These are phyloP conservation scores for Ceratocystiopsis minuta DNA, from an alignment of 2,329 filamentous ascomycete species.

Conservation along the genomic window DNA sequence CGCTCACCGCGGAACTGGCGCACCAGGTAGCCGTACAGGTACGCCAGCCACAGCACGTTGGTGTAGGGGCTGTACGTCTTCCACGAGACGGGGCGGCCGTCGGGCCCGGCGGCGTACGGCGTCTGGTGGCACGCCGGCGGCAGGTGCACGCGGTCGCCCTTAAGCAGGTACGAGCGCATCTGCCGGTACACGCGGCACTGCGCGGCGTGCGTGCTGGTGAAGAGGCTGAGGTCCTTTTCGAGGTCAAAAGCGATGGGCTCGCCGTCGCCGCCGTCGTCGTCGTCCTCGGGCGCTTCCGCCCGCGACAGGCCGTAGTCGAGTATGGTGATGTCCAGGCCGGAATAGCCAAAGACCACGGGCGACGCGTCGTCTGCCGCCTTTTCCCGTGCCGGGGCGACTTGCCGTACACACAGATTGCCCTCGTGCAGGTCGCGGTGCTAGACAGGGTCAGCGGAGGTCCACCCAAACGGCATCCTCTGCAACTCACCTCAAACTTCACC, in stretches of 20 bases:
- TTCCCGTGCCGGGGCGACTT: slow-evolving; percentile 18
- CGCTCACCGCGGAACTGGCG: slow-evolving; percentile 28
- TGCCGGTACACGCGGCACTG: slow-evolving; percentile 46
- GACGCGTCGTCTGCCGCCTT: slow-evolving; percentile 14
- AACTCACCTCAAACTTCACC: slow-evolving; percentile 38
- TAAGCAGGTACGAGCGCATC: slow-evolving; percentile 39
- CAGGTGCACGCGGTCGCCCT: slow-evolving; percentile 31
- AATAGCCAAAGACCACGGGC: slow-evolving; percentile 33
- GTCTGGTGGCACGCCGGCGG: slow-evolving; percentile 27
- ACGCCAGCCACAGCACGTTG: slow-evolving; percentile 48
- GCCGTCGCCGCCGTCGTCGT: slow-evolving; percentile 18
- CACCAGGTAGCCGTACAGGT: slow-evolving; percentile 37
- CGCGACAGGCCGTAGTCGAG: slow-evolving; percentile 48
- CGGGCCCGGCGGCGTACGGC: slow-evolving; percentile 27
- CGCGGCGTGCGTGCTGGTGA: slow-evolving; percentile 38
- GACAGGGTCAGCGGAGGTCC: background rate
- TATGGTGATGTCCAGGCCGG: slow-evolving; percentile 44
- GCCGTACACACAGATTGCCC: slow-evolving; percentile 42
- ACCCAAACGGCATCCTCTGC: background rate
- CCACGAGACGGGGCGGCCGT: slow-evolving; percentile 35
- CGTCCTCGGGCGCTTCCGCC: slow-evolving; percentile 20
- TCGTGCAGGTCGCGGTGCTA: slow-evolving; percentile 49
- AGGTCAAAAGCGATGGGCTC: slow-evolving; percentile 34
- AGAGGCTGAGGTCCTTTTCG: slow-evolving; percentile 40
- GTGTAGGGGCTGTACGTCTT: slow-evolving; percentile 38